Percentiles rank a stretch among this genome's conserved stretches.
Evolutionary conservation across 495 filamentous ascomycete species (phyloP).

Genomic region (Friedmanniomyces endolithicus): DNA sequence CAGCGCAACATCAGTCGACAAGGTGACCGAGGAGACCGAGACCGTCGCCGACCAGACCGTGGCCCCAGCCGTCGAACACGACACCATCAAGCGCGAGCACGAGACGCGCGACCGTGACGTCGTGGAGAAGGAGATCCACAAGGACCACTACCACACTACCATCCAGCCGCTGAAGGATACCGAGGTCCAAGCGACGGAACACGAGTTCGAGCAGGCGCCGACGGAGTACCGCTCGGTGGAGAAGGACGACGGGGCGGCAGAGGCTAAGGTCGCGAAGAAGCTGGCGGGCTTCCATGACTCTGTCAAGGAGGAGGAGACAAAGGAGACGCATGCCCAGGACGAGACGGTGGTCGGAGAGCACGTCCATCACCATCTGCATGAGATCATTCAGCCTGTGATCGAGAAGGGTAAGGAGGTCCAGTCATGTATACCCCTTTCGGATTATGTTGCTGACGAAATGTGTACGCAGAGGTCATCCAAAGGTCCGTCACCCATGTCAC

Average conservation of each 20-base stretch:
- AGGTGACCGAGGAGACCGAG: neutral
- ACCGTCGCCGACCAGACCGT: conserved; percentile 20
- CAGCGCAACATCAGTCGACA: neutral
- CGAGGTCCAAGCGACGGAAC: conserved; percentile 28
- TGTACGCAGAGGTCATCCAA: conserved; percentile 41
- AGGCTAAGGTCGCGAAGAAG: conserved; percentile 35
- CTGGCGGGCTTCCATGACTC: conserved; percentile 37
- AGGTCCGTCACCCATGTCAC: conserved; percentile 53
- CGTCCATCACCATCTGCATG: conserved; percentile 47
- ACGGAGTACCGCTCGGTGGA: conserved; percentile 40
- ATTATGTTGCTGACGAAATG: neutral
- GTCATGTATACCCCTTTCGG: neutral
- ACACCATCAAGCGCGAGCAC: conserved; percentile 38
- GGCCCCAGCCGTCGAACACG: conserved; percentile 44
- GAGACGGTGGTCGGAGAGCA: conserved; percentile 44
- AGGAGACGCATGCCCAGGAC: conserved; percentile 34
- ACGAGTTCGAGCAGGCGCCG: conserved; percentile 30
- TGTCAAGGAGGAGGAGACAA: conserved; percentile 33
- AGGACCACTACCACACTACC: conserved; percentile 32
- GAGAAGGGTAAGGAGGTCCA: conserved; percentile 35
- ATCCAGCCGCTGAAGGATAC: conserved; percentile 27
- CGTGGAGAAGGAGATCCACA: conserved; percentile 44
- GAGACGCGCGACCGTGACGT: conserved; percentile 43
- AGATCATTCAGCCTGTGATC: conserved; percentile 51
- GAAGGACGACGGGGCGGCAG: conserved; percentile 35